Base-by-base conservation (phyloP, 2,329 filamentous ascomycete genomes). In the Penicillium fuscoglaucum region DNA sequence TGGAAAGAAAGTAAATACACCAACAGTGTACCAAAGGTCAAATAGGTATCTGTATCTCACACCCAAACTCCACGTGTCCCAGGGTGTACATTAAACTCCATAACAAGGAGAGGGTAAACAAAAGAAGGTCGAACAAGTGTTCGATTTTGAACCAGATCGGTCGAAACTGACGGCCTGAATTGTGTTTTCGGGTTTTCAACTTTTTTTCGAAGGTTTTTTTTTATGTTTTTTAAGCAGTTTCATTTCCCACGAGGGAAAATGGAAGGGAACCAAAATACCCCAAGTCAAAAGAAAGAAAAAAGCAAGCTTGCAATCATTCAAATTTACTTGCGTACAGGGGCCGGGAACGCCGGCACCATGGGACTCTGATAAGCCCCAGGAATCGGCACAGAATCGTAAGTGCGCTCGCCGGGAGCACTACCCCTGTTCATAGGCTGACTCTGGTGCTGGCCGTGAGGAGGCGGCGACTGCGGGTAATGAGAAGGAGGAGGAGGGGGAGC, bases 311-410 rank as follows among this genome's bases (percentile, higher is more conserved):
- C 17, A 46, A 3, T 47, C 35, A 29, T 40, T 17, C 46, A 19
- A 50, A 37, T 49, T 68, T 60, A 70, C 50, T 65, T 59, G 41
- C 61, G 66, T 51, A 54, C 57, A 41, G 61, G 62, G 40, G 69
- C 62, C 17, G 70, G 74, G 65, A 79, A 78, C 28, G 69, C 71
- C 24, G 79, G 78, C 52, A 74, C 78, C 56, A 80, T 70, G 7
- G 80, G 78, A 55, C 76, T 79, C 7, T 83, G 80, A 72, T 97
- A 97, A 0, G 92, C 90, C 6, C 90, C 90, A 0, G 93, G 93
- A 59, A 97, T 96, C 0, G 93, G 91, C 33, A 97, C 93, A 24
- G 88, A 80, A 13, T 88, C 93, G 74, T 96, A 97, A 49, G 87
- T 86, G 67, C 89, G 86, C 82, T 97, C 93, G 48, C 92, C 90